Conservation (phyloP, 1,284 basidiomycete species). For the Ganoderma lucidum region DNA sequence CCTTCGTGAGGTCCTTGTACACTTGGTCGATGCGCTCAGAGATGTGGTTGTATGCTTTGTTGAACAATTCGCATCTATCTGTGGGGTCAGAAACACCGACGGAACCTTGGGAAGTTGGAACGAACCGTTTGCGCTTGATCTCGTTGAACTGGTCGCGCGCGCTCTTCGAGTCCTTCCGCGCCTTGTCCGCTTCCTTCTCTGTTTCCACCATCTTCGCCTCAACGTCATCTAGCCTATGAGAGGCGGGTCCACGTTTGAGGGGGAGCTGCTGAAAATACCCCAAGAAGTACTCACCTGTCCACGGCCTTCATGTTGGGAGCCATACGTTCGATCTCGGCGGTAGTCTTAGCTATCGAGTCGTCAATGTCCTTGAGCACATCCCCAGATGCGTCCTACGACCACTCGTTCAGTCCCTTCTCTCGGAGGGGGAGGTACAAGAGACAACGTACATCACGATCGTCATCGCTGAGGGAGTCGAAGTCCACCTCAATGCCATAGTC, state of each 20-base stretch:
- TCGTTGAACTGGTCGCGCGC: conserved; percentile 93
- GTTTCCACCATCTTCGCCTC: conserved; percentile 80
- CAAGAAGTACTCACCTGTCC: conserved; percentile 63
- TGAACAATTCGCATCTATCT: conserved; percentile 85
- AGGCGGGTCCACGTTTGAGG: neutral
- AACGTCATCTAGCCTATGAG: conserved; percentile 86
- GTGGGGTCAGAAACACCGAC: conserved; percentile 4
- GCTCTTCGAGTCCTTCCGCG: conserved; percentile 83
- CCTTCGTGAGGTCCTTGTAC: conserved; percentile 71
- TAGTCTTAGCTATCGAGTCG: conserved; percentile 76
- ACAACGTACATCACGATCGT: conserved; percentile 75
- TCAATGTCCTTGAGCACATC: conserved; percentile 82
- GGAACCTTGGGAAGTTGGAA: neutral
- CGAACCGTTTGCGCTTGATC: conserved; percentile 83
- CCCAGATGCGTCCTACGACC: conserved; percentile 65
- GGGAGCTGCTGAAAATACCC: neutral
- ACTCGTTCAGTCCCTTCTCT: conserved; percentile 1
- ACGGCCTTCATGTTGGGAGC: conserved; percentile 97
- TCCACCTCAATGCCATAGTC: conserved; percentile 95
- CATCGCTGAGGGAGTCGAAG: conserved; percentile 83
- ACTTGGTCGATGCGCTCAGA: conserved; percentile 93
- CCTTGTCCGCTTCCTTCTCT: conserved; percentile 80
- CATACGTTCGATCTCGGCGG: conserved; percentile 90
- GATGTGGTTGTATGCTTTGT: conserved; percentile 96
- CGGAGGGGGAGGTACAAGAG: neutral